Evolutionary conservation across 2,329 filamentous ascomycete genomes (phyloP), one percentile per base, ranked within the genome.

Genomic region (Aciculosporium take): DNA sequence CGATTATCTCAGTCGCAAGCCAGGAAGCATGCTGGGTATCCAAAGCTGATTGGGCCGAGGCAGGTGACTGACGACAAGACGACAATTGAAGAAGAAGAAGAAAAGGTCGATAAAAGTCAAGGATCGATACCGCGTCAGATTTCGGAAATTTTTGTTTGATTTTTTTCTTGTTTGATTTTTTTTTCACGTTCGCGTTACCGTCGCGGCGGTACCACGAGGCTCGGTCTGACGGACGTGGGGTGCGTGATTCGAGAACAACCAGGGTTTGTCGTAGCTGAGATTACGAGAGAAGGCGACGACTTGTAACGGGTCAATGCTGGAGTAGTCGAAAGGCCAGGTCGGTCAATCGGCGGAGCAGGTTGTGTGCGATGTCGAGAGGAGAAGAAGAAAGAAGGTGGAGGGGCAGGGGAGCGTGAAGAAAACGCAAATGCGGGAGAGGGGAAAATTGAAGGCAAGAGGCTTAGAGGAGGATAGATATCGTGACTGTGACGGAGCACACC

Each of bases 11-110:
- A 30, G 43, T 39, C 42, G 47, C 37, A 40, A 42, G 43, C 44
- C 45, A 49, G 51, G 38, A 41, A 48, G 51, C 53, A 56, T 54
- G 38, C 45, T 54, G 51, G 44, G 44, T 43, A 37, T 46, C 28
- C 24, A 32, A 39, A 38, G 37, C 39, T 33, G 34, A 28, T 12
- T 30, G 45, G 40, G n/a, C 39, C 27, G 24, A 9, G 25, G n/a
- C n/a, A 15, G 31, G 23, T 32, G 30, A 21, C 21, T 23, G 36
- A 25, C 20, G 36, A 25, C 20, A 8, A 25, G 39, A 28, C n/a
- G 6, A 36, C 21, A 28, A 17, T 31, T 25, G 31, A 25, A n/a
- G n/a, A n/a, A n/a, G n/a, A n/a, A n/a, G n/a, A n/a, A n/a, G n/a
- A n/a, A n/a, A n/a, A 17, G n/a, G 35, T 37, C 35, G 4, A 30